Base-by-base conservation (phyloP, 495 filamentous ascomycete species). In the Tuber aestivum region DNA sequence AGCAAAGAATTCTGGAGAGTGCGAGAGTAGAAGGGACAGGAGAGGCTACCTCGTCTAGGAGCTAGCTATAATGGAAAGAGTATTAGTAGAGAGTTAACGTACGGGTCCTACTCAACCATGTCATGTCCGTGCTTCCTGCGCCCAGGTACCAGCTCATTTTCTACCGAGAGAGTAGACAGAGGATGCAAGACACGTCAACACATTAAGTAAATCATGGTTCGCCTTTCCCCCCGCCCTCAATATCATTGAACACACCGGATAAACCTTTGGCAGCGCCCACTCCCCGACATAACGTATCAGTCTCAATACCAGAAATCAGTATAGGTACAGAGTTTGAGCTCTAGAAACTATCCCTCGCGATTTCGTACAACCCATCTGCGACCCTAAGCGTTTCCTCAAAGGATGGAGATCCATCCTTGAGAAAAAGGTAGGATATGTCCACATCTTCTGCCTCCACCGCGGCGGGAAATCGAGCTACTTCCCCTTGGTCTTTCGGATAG, bases 401-500 rank as follows among this genome's bases (percentile, higher is more conserved):
- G 7, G 91, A 91, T 8, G 90, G 88, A 0, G 87, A 87, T 9
- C 93, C 89, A 84, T 97, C 94, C 74, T 94, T 87, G 3, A 93
- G 93, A 83, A 97, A 94, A 12, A 97, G 87, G 77, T 97, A 97
- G 84, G 92, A 92, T 71, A 97, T 92, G 82, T 97, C 95, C 0
- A 97, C 91, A 69, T 85, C 86, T 68, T 95, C 89, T 1, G 92
- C 90, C 16, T 88, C 88, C 40, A 97, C 84, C 88, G 32, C 38
- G 38, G 38, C 7, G 3, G 94, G 83, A 6, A 88, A 87, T 83
- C 90, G 87, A 20, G 86, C 85, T 5, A 96, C 48, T 18, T 72
- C 71, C 2, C 27, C 38, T 7, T 2, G 38, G 38, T 69, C 21
- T 41, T 69, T 9, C 69, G 50, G 20, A 10, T 20, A 8, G 9